Evolutionary conservation across 495 filamentous ascomycete genomes (phyloP).

Genomic region (Aspergillus diversus): DNA sequence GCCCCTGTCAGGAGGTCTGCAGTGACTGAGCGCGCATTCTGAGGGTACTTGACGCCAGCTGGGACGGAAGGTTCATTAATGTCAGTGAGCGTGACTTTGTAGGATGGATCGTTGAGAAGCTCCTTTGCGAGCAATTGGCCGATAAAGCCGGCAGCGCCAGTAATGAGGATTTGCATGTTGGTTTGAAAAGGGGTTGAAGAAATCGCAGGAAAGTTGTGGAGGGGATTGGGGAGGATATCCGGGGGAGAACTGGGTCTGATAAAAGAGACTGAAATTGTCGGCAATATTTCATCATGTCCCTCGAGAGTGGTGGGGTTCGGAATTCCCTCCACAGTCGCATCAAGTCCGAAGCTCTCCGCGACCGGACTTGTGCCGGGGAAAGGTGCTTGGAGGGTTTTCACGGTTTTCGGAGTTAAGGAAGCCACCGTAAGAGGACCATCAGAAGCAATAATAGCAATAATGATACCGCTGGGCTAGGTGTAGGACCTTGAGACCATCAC

Average conservation of each 20-base stretch:
- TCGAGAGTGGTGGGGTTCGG: conserved; percentile 25
- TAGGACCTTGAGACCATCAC: too few species aligned
- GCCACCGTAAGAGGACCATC: background rate
- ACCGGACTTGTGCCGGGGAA: conserved; percentile 41
- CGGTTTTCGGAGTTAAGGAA: background rate
- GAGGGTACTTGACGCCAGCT: conserved; percentile 49
- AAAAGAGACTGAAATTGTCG: background rate
- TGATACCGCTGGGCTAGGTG: too few species aligned
- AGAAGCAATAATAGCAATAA: background rate
- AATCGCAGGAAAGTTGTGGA: background rate
- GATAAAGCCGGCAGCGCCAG: conserved; percentile 70
- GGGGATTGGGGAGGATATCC: background rate
- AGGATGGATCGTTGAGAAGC: conserved; percentile 58
- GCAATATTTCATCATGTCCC: background rate
- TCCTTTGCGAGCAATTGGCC: conserved; percentile 65
- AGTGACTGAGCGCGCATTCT: conserved; percentile 55
- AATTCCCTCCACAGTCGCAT: conserved; percentile 44
- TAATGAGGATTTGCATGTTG: conserved; percentile 66
- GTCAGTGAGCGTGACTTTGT: conserved; percentile 64
- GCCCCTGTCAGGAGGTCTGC: conserved; percentile 60
- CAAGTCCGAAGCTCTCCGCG: conserved; percentile 45
- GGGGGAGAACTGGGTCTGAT: conserved; percentile 5
- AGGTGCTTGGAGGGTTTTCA: background rate
- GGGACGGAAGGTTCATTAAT: conserved; percentile 60
- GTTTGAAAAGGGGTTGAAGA: background rate